These are phyloP conservation scores for Keithomyces neogunnii DNA, from an alignment of 2,329 filamentous ascomycete genomes.

Conservation along the genomic window DNA sequence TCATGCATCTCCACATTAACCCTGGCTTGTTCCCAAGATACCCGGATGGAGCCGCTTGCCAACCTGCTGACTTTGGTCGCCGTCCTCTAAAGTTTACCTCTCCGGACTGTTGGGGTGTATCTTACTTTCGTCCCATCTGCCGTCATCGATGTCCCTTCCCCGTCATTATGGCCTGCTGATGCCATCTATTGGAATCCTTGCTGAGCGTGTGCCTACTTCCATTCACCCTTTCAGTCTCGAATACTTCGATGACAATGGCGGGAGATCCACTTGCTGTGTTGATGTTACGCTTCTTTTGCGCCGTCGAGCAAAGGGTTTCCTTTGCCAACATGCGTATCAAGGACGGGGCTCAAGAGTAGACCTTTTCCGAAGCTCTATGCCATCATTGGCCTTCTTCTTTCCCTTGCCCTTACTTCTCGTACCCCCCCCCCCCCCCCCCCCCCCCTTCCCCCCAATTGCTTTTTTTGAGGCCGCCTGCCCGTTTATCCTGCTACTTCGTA, in stretches of 20 bases:
- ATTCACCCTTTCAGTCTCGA: background rate
- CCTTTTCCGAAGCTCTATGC: constrained; percentile 1
- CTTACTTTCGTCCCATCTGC: background rate
- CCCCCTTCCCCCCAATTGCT: constrained; percentile 4
- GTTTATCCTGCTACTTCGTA: background rate
- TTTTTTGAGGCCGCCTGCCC: constrained; percentile 5
- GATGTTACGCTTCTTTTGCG: background rate
- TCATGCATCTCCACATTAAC: background rate
- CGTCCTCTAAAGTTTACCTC: background rate
- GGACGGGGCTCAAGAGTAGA: background rate
- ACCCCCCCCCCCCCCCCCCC: background rate
- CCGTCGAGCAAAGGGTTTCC: background rate
- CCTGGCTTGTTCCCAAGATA: constrained; percentile 10
- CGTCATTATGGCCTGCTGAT: background rate
- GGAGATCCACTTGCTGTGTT: background rate
- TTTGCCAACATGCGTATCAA: background rate
- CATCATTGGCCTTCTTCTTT: background rate
- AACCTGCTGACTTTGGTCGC: constrained; percentile 1
- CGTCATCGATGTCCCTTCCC: background rate
- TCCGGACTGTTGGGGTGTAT: background rate
- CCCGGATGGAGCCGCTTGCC: constrained; percentile 8
- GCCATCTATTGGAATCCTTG: constrained; percentile 2
- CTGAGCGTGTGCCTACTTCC: background rate
- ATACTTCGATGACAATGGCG: background rate
- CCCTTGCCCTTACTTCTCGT: constrained; percentile 2